Base-by-base conservation (phyloP, 2,329 filamentous ascomycete species). In the Aspergillus versicolor region DNA sequence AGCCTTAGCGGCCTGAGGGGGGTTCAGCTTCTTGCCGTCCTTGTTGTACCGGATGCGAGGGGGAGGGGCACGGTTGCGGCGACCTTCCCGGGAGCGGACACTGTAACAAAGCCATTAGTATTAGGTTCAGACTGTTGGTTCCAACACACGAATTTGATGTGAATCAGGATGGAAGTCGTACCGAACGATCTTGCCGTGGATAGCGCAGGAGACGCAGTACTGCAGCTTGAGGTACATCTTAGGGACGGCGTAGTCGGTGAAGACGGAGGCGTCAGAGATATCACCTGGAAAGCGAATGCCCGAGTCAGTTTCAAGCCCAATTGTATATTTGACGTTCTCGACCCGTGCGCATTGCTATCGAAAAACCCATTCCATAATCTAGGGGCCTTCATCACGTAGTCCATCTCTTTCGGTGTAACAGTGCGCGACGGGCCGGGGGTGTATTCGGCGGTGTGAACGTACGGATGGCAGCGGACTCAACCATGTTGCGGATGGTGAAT, bases 201-300 rank as follows among this genome's bases (percentile, higher is more conserved):
- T 99, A 77, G 94, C 94, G 84, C 94, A 99, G 82, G 93, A 97
- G 78, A 99, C 94, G 82, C 94, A 99, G 91, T 99, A 99, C 86
- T 99, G 94, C 81, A 99, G 89, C 90, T 99, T 99, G 84, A 99
- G 86, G 91, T 99, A 99, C 95, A 99, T 99, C 91, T 99, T 99
- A 83, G 94, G 94, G 77, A 99, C 93, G 73, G 92, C 92, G 87
- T 99, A 99, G 85, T 99, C 94, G 76, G 90, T 81, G 84, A 97
- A 99, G 82, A 99, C 94, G 76, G 94, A 97, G 77, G 95, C 94
- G 81, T 99, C 94, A 70, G 92, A 97, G 84, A 99, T 99, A 91
- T 99, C 94, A 92, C 94, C 94, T 97, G 34, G 12, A 76, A 57
- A 64, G 40, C 61, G 47, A 54, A 50, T 54, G 53, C 45, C 45